A percentile compares a stretch with the other conserved stretches of the same genome.
Evolutionary conservation across 345 rosid species (phyloP).

Genomic region (Cardiospermum halicacabum): DNA sequence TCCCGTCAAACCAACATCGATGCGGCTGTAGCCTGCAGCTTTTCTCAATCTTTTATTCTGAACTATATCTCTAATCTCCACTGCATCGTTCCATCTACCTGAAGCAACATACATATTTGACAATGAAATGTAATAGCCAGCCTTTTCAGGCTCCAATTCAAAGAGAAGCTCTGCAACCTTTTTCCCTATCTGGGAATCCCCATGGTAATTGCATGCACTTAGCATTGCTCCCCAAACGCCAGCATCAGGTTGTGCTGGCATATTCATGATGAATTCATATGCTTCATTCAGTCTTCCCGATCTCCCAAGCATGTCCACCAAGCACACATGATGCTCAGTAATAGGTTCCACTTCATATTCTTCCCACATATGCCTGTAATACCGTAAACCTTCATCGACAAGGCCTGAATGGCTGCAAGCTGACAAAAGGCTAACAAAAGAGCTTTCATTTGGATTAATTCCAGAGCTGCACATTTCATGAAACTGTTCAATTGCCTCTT

Average conservation of each 20-base stretch:
- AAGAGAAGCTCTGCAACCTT: constrained; percentile 51
- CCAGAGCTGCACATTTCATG: constrained; percentile 30
- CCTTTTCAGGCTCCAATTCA: constrained; percentile 51
- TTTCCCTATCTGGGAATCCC: constrained; percentile 38
- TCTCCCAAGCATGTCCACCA: constrained; percentile 57
- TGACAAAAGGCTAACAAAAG: constrained; percentile 43
- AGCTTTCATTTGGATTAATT: constrained; percentile 39
- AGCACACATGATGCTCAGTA: constrained; percentile 41
- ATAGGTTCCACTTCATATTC: constrained; percentile 36
- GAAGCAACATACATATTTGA: constrained; percentile 41
- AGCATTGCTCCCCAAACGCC: constrained; percentile 60
- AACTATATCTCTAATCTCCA: constrained; percentile 30
- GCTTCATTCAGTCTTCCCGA: constrained; percentile 51
- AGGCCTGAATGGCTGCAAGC: constrained; percentile 58
- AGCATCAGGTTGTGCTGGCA: constrained; percentile 25
- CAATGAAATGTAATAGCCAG: constrained; percentile 36
- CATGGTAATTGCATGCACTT: constrained; percentile 46
- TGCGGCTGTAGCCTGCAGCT: constrained; percentile 38
- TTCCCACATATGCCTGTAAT: constrained; percentile 38
- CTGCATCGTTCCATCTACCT: constrained; percentile 51
- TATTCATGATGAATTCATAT: constrained; percentile 35
- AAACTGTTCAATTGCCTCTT: constrained; percentile 44
- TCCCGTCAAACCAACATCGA: constrained; percentile 22
- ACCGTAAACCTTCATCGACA: constrained; percentile 37
- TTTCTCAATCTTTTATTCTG: constrained; percentile 33